A percentile compares a stretch with the other conserved stretches of the same genome.
Evolutionary conservation across 768 basidiomycete species (phyloP).

Genomic region (Serendipita sp.): DNA sequence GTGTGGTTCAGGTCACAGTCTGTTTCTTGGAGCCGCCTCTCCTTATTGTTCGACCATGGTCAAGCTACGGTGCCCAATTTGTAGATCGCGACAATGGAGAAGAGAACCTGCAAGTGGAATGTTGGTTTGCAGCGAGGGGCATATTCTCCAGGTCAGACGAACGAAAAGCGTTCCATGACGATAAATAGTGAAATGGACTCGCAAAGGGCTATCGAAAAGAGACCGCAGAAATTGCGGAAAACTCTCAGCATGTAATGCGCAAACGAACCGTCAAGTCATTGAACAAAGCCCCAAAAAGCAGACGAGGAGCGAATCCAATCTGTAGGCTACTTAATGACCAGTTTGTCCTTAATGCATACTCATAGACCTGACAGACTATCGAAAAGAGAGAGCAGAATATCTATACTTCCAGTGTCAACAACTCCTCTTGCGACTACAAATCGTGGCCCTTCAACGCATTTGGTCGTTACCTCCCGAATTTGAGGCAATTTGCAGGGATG

Average conservation of each 20-base stretch:
- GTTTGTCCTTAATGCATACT: not conserved
- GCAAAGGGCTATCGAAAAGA: slow-evolving; percentile 69
- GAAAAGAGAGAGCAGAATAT: slow-evolving; percentile 61
- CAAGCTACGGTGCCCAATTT: slow-evolving; percentile 52
- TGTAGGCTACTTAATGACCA: not conserved
- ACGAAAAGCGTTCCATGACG: not conserved
- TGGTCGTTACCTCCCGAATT: slow-evolving; percentile 72
- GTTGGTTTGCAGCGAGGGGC: slow-evolving; percentile 80
- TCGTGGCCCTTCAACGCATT: slow-evolving; percentile 36
- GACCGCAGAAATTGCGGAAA: slow-evolving; percentile 43
- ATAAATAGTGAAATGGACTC: slow-evolving; percentile 29
- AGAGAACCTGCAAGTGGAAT: slow-evolving; percentile 70
- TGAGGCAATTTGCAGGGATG: slow-evolving; percentile 67
- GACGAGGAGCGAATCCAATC: not conserved
- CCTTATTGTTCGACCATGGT: not conserved
- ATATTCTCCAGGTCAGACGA: slow-evolving; percentile 59
- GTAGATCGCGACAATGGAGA: slow-evolving; percentile 76
- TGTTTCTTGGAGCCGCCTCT: not conserved
- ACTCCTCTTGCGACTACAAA: slow-evolving; percentile 61
- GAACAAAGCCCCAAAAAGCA: slow-evolving; percentile 4
- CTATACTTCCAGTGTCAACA: slow-evolving; percentile 78
- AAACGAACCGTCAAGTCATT: slow-evolving; percentile 32
- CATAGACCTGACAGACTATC: slow-evolving; percentile 45
- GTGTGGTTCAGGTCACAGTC: not conserved
- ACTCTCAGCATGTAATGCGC: slow-evolving; percentile 47